Conservation (phyloP, 306 rosid species). For the Ochetophila trinervis region DNA sequence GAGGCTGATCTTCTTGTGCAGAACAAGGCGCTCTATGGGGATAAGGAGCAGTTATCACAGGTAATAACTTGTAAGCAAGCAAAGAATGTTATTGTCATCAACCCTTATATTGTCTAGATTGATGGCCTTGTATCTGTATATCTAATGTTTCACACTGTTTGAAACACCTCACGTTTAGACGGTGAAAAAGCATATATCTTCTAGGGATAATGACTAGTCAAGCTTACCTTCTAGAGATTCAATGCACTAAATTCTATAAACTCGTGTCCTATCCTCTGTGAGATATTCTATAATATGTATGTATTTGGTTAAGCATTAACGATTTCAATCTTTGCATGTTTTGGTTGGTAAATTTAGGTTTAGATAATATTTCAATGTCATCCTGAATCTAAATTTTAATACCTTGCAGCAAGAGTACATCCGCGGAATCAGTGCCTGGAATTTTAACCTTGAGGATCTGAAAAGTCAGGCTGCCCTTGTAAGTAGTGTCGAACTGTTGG, state of each 20-base stretch:
- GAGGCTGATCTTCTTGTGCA: conserved; percentile 90
- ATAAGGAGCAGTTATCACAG: conserved; percentile 88
- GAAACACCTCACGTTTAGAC: too few species aligned
- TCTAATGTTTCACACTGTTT: background rate
- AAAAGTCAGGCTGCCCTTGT: conserved; percentile 97
- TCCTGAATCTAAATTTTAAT: conserved; percentile 18
- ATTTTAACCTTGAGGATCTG: conserved; percentile 92
- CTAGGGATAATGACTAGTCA: too few species aligned
- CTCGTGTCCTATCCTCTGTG: too few species aligned
- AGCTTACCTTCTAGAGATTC: too few species aligned
- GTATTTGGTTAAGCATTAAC: background rate
- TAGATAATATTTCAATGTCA: background rate
- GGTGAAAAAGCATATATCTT: too few species aligned
- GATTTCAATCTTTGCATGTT: background rate
- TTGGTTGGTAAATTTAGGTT: background rate
- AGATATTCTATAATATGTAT: too few species aligned
- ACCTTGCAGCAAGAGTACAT: conserved; percentile 87
- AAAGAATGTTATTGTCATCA: background rate
- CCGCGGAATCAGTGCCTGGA: conserved; percentile 99
- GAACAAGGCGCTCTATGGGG: conserved; percentile 80
- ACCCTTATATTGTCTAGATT: background rate
- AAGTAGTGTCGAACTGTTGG: conserved; percentile 39
- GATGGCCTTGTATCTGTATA: too few species aligned
- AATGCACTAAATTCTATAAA: too few species aligned
- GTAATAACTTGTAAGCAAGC: conserved; percentile 24